A percentile compares a stretch with the other conserved stretches of the same genome.
Conservation (phyloP, 768 basidiomycete genomes). For the Mycena alexandri region DNA sequence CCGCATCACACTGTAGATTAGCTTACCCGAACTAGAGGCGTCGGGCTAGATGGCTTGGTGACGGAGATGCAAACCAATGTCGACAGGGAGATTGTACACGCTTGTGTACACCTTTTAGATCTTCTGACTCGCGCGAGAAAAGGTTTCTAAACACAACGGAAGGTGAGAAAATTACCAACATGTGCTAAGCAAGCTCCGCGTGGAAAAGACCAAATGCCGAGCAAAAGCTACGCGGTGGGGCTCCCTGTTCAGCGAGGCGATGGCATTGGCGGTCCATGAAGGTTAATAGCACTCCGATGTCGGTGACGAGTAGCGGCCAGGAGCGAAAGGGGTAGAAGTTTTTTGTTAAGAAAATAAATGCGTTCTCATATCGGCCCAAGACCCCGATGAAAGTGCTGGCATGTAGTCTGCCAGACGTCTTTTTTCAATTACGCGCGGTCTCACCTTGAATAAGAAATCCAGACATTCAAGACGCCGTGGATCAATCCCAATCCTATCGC, state of each 20-base stretch:
- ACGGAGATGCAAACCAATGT: not conserved
- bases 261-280: slow-evolving; percentile 24
- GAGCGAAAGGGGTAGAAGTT: slow-evolving; percentile 13
- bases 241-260: slow-evolving; percentile 15
- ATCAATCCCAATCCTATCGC: slow-evolving; percentile 35
- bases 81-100: slow-evolving; percentile 2
- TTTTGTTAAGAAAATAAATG: slow-evolving; percentile 6
- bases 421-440: slow-evolving; percentile 25
- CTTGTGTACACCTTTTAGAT: not conserved
- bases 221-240: slow-evolving; percentile 31
- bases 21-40: slow-evolving; percentile 8
- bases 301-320: slow-evolving; percentile 34
- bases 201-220: slow-evolving; percentile 25
- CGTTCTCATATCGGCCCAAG: slow-evolving; percentile 13
- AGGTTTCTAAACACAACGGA: not conserved
- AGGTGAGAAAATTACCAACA: slow-evolving; percentile 10
- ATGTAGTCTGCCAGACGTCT: slow-evolving; percentile 35
- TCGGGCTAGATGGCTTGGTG: not conserved
- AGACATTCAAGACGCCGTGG: slow-evolving; percentile 30
- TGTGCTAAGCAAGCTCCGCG: slow-evolving; percentile 9
- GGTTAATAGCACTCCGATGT: slow-evolving; percentile 28
- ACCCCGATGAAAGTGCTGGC: slow-evolving; percentile 20
- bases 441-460: slow-evolving; percentile 22
- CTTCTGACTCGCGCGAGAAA: not conserved
- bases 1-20: slow-evolving; percentile 17